Conservation (phyloP, 2,329 filamentous ascomycete species). For the Phaeosphaeria sp. region DNA sequence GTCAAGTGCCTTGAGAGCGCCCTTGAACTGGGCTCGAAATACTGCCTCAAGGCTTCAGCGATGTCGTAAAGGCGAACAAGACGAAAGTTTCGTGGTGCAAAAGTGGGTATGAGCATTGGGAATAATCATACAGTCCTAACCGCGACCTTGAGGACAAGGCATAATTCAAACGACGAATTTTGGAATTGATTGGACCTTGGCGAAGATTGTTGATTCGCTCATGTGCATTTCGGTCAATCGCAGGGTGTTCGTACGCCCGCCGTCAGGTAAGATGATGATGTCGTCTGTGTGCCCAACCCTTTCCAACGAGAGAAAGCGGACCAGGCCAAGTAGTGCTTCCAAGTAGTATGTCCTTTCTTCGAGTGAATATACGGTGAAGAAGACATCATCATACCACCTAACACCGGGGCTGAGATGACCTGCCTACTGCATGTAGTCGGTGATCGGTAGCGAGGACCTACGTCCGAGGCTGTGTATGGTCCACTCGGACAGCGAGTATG, state of each 20-base stretch:
- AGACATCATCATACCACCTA: too few species aligned
- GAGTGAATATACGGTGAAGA: too few species aligned
- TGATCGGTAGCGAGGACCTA: neutral
- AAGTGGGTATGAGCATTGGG: neutral
- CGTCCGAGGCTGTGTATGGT: conserved; percentile 1
- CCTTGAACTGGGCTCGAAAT: neutral
- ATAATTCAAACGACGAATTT: too few species aligned
- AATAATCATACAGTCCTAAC: neutral
- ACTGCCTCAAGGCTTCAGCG: neutral
- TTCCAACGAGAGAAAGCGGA: too few species aligned
- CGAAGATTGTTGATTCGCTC: neutral
- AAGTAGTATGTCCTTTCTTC: too few species aligned
- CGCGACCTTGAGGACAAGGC: neutral
- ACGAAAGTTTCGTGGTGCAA: neutral
- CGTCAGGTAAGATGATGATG: too few species aligned
- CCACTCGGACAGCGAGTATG: neutral
- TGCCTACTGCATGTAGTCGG: neutral
- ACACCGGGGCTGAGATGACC: too few species aligned
- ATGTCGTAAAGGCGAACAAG: neutral
- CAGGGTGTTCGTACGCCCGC: neutral
- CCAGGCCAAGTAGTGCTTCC: too few species aligned
- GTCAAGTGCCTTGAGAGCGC: neutral
- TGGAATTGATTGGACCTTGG: neutral
- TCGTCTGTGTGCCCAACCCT: too few species aligned
- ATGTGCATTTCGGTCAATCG: neutral